phyloP scores from a whole-genome alignment of 352 stramenopile species.

The Globisporangium carolinianum region DNA sequence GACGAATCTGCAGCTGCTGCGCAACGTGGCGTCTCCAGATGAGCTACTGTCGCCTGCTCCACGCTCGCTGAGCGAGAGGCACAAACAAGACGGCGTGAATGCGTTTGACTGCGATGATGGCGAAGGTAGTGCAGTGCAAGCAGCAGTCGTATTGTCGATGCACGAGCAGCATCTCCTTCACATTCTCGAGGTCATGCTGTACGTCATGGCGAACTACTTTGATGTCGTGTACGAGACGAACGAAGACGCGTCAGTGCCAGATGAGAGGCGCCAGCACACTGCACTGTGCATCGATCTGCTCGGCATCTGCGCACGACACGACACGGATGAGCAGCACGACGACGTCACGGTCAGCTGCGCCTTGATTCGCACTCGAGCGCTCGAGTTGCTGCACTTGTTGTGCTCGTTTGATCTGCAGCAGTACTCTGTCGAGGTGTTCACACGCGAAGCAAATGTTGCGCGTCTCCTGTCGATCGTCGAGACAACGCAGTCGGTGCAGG shows the following conservation, averaged over 20 bases:
- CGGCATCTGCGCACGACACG: conserved; percentile 4
- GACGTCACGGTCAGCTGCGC: conserved; percentile 7
- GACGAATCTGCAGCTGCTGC: conserved; percentile 13
- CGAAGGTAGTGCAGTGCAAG: not conserved
- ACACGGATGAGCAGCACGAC: conserved; percentile 2
- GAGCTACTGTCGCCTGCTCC: too few relatives aligned
- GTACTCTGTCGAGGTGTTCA: conserved; percentile 18
- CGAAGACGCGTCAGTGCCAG: not conserved
- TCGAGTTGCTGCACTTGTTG: conserved; percentile 21
- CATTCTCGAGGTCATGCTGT: conserved; percentile 13
- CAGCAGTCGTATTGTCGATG: not conserved
- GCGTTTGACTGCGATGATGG: not conserved
- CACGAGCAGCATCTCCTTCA: conserved; percentile 3
- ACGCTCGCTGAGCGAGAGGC: too few relatives aligned
- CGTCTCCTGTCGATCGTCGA: conserved; percentile 26
- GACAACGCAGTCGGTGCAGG: conserved; percentile 12
- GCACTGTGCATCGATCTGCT: conserved; percentile 8
- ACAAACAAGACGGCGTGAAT: too few relatives aligned
- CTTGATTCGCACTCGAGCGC: conserved; percentile 13
- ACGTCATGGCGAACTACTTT: conserved; percentile 13
- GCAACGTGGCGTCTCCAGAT: not conserved
- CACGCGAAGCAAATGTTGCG: conserved; percentile 11
- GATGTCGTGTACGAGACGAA: conserved; percentile 6
- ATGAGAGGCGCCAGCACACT: conserved; percentile 9
- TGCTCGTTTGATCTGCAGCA: conserved; percentile 21